phyloP scores from a whole-genome alignment of 2,329 filamentous ascomycete genomes.

The Arthrobotrys entomopaga region DNA sequence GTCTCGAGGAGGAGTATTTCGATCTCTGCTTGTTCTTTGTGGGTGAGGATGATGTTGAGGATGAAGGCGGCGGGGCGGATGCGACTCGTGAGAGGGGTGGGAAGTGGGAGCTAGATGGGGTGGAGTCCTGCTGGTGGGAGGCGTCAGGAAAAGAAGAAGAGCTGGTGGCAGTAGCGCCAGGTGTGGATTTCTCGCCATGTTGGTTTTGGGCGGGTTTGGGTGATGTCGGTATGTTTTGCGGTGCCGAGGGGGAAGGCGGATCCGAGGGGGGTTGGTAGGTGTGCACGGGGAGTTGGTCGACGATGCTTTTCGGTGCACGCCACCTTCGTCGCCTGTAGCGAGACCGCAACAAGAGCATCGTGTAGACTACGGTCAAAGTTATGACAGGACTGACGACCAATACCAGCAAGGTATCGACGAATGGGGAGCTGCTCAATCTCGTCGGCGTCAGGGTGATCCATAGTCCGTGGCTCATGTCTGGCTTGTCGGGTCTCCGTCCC shows the following conservation, averaged over 20 bases:
- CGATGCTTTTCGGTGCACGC: constrained; percentile 96
- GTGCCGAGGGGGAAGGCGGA: constrained; percentile 71
- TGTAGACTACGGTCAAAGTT: constrained; percentile 89
- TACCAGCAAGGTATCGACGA: constrained; percentile 95
- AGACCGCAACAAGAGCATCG: constrained; percentile 84
- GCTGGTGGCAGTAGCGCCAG: constrained; percentile 55
- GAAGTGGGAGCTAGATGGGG: constrained; percentile 62
- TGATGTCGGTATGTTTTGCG: constrained; percentile 71
- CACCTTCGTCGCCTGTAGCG: constrained; percentile 88
- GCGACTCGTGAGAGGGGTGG: constrained; percentile 61
- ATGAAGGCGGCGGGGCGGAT: constrained; percentile 62
- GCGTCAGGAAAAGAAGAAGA: constrained; percentile 38
- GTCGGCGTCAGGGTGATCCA: constrained; percentile 98
- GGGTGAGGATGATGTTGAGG: background rate
- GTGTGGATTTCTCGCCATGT: constrained; percentile 53
- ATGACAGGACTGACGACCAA: constrained; percentile 94
- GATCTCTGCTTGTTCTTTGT: constrained; percentile 30
- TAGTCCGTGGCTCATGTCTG: constrained; percentile 73
- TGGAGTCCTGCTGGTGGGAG: constrained; percentile 30
- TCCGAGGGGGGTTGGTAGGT: constrained; percentile 83
- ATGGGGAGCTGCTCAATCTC: constrained; percentile 85
- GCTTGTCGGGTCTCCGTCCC: constrained; percentile 22
- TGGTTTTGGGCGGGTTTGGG: constrained; percentile 59
- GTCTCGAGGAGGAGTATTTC: constrained; percentile 28
- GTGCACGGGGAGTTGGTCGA: constrained; percentile 91